Evolutionary conservation across 768 basidiomycete genomes (phyloP), one percentile per base, ranked within the genome.

Genomic region (Strobilomyces confusus): DNA sequence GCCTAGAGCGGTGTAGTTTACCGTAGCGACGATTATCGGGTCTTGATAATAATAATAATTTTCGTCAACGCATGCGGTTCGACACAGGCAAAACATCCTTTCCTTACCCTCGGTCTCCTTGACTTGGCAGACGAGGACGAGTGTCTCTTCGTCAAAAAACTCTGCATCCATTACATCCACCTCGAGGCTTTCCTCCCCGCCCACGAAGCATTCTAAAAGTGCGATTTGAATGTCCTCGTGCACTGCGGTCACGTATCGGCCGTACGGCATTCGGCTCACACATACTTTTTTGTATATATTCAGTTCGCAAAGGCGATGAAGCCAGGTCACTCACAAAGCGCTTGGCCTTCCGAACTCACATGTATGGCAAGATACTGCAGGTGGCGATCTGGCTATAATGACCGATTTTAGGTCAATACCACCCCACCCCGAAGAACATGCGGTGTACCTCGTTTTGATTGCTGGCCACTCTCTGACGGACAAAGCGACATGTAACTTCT

Each of bases 101-200:
- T 41, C 49, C 81, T 72, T 66, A 86, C 86, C 78, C 63, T 75
- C 65, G 51, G 64, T 68, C 54, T 69, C 72, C 52, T 72, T 72
- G 64, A 69, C 67, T 67, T 78, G 80, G 72, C 80, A 86, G 55
- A 88, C 77, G 57, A 89, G 73, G 59, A 89, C 76, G 55, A 89
- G 65, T 62, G 68, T 73, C 66, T 83, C 80, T 60, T 89, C 84
- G 73, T 92, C 89, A 68, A 92, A 89, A 71, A 91, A 91, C 51
- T 89, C 85, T 40, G 73, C 77, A 61, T 85, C 84, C 65, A 89
- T 65, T 42, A 89, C 60, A 54, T 83, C 76, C 62, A 83, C 67
- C 59, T 75, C 72, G 50, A 54, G 63, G 58, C 60, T 59, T 42
- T 58, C 48, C 23, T 58, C 53, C 33, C 47, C 71, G 55, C 69